phyloP scores from a whole-genome alignment of 73 alveolate species.

The Paramecium octaurelia region DNA sequence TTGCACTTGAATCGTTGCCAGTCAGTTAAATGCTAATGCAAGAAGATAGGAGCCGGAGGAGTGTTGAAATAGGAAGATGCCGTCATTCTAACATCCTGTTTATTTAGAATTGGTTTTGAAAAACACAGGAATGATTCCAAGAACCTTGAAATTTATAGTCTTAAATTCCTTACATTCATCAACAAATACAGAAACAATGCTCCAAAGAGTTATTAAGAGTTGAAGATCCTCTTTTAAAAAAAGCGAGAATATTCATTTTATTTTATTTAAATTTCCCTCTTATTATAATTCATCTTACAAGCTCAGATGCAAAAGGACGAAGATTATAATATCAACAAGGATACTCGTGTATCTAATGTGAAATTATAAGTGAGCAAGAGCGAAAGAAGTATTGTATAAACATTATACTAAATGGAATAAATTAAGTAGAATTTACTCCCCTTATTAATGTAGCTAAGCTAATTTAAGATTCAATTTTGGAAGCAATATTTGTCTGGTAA shows the following conservation, averaged over 20 bases:
- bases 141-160: neutral
- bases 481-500: neutral
- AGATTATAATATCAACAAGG: conserved; percentile 16
- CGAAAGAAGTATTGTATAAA: conserved; percentile 37
- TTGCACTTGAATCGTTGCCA: neutral
- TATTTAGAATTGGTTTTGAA: neutral
- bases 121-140: neutral
- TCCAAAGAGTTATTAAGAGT: conserved; percentile 32
- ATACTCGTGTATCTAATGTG: conserved; percentile 11
- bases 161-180: neutral
- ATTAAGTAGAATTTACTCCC: neutral
- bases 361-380: conserved; percentile 4
- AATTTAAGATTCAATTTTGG: conserved; percentile 1
- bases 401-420: conserved; percentile 7
- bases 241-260: neutral
- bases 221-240: neutral
- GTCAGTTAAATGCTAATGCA: neutral
- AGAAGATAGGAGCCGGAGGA: neutral
- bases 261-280: neutral
- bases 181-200: neutral
- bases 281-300: neutral
- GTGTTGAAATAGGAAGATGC: neutral
- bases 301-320: conserved; percentile 7
- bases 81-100: neutral
- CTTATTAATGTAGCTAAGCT: neutral